These are phyloP conservation scores for Coniochaeta sp. DNA, from an alignment of 2,329 filamentous ascomycete species.

Conservation along the genomic window DNA sequence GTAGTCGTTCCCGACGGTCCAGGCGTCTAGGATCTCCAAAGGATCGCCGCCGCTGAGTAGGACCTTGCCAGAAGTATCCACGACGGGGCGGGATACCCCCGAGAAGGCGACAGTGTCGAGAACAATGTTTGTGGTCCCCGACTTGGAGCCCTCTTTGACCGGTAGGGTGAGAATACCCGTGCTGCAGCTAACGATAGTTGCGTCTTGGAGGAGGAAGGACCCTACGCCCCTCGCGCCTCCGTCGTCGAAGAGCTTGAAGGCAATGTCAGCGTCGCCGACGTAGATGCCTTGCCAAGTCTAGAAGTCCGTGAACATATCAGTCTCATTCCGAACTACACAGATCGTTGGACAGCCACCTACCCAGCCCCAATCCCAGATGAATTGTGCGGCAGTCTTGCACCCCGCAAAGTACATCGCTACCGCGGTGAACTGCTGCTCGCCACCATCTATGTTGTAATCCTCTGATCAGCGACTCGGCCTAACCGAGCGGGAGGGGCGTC, in stretches of 20 bases:
- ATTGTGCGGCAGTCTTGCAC: conserved; percentile 54
- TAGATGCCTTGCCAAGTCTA: conserved; percentile 6
- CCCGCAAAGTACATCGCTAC: conserved; percentile 55
- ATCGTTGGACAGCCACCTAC: no score
- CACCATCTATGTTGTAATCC: no score
- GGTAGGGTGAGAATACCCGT: conserved; percentile 1
- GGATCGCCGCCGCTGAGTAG: no score
- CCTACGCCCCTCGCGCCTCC: conserved; percentile 21
- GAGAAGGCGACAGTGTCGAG: not conserved
- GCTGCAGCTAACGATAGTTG: conserved; percentile 2
- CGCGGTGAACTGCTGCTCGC: conserved; percentile 47
- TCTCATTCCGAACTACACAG: no score
- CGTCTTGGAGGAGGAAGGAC: not conserved
- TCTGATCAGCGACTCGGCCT: no score
- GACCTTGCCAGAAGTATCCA: no score
- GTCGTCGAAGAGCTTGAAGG: conserved; percentile 19
- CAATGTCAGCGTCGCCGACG: conserved; percentile 13
- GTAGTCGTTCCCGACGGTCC: no score
- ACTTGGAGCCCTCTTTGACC: not conserved
- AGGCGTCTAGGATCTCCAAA: no score
- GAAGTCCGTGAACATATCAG: no score
- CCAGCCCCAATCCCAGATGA: conserved; percentile 64
- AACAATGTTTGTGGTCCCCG: not conserved
- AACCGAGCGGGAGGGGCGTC: no score
- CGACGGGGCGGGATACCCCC: no score